Conservation (phyloP, 306 rosid genomes). For the Glycine latifolia region DNA sequence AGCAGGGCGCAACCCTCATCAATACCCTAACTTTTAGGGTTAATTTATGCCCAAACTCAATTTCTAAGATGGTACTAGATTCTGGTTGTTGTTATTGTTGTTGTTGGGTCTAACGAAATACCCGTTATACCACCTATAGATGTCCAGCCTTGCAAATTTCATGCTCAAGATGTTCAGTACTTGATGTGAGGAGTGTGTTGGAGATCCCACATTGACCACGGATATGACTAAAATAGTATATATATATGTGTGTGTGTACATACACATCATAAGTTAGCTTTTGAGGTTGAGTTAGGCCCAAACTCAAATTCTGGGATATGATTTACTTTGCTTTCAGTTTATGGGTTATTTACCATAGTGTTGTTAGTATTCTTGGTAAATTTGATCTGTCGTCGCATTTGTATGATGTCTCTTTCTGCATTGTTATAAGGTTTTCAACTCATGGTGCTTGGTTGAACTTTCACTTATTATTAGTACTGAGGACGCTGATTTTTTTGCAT, state of each 20-base stretch:
- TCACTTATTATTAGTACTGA: conserved; percentile 14
- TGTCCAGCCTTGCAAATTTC: too few relatives aligned
- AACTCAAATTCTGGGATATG: neutral
- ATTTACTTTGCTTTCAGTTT: neutral
- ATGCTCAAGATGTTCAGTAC: too few relatives aligned
- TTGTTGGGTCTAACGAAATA: neutral
- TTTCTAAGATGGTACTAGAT: neutral
- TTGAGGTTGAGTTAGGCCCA: neutral
- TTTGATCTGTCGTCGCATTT: neutral
- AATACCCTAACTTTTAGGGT: neutral
- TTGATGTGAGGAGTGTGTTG: neutral
- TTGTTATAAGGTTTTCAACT: conserved; percentile 25
- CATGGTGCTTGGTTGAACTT: conserved; percentile 16
- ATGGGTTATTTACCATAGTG: neutral
- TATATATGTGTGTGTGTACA: too few relatives aligned
- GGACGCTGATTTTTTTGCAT: conserved; percentile 47
- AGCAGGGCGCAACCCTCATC: neutral
- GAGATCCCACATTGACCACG: neutral
- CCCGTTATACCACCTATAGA: neutral
- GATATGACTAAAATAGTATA: neutral
- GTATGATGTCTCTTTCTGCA: conserved; percentile 28
- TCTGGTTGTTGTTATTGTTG: too few relatives aligned
- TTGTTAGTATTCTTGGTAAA: neutral
- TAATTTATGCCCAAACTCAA: neutral
- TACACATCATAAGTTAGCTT: neutral